Base-by-base conservation (phyloP, 768 basidiomycete species). In the Nidula microcarpa region DNA sequence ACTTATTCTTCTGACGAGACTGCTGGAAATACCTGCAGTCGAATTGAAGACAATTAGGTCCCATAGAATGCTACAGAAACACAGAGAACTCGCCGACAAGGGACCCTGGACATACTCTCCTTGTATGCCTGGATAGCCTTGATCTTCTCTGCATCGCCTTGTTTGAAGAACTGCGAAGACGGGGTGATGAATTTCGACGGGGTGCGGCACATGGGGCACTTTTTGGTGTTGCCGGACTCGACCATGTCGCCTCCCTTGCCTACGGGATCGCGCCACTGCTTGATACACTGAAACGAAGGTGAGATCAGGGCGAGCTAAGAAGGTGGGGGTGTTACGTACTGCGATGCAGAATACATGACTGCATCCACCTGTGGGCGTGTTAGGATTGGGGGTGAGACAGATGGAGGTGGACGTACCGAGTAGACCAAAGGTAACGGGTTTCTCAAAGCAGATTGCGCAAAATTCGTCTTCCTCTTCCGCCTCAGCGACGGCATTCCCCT, bases 371-470 rank as follows among this genome's bases (percentile, higher is more conserved):
- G 55, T 48, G 57, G 41, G 43, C 33, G 62, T 54, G n/a, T 53
- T 55, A 51, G 37, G 37, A 34, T 33, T 34, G 53, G 7, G 55
- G 32, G 32, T 18, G 11, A 34, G 45, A 48, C 33, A 55, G 13
- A 36, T 51, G 30, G 47, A 6, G 46, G 35, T 37, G 9, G 14
- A 61, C 76, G 60, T 62, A 88, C 87, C 73, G 32, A 92, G 74
- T 13, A 91, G 68, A 35, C 88, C 91, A 60, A 82, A 91, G 0
- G 80, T 81, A 4, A 67, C 67, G 9, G 90, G 89, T 59, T 76
- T 83, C 62, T 92, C 90, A 55, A 87, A 78, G 63, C 90, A 92
- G 48, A 92, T 86, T 16, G 80, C 80, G 60, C 91, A 92, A 3
- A 73, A 60, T 43, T 80, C 77, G 33, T 76, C 79, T 4, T 74